phyloP scores from a whole-genome alignment of 441 rosid genomes.

The Adansonia grandidieri region DNA sequence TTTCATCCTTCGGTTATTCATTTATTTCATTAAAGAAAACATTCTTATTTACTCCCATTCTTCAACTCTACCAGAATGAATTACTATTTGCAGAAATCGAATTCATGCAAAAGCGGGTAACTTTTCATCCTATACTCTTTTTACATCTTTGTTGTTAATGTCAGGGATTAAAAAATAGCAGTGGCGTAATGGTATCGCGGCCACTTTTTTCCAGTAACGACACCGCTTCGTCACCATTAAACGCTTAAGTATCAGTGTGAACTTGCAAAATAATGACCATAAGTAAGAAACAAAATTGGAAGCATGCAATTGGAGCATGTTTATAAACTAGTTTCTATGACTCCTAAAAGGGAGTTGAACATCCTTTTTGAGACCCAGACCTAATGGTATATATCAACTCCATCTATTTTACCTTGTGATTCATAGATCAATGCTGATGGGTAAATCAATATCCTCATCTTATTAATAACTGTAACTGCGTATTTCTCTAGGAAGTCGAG shows the following conservation, averaged over 20 bases:
- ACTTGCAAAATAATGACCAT: too few relatives aligned
- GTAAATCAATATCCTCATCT: conserved; percentile 11
- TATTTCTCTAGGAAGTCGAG: conserved; percentile 68
- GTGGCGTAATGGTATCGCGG: too few relatives aligned
- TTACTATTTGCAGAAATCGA: conserved; percentile 70
- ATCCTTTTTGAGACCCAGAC: not conserved
- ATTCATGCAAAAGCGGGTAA: conserved; percentile 86
- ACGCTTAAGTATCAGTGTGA: too few relatives aligned
- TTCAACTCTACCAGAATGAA: conserved; percentile 56
- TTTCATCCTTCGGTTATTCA: not conserved
- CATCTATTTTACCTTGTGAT: not conserved
- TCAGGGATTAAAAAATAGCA: too few relatives aligned
- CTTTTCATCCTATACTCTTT: conserved; percentile 8
- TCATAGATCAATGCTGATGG: not conserved
- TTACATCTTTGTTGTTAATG: not conserved
- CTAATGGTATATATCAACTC: not conserved
- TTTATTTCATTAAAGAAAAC: not conserved
- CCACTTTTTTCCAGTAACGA: too few relatives aligned
- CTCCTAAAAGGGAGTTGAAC: not conserved
- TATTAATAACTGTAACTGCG: not conserved
- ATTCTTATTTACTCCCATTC: conserved; percentile 5
- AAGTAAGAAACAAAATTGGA: too few relatives aligned
- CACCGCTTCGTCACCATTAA: too few relatives aligned
- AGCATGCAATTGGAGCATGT: not conserved
- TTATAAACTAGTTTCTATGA: not conserved